Conservation (phyloP, 2,329 filamentous ascomycete genomes). For the Calonectria pseudoturangicola region DNA sequence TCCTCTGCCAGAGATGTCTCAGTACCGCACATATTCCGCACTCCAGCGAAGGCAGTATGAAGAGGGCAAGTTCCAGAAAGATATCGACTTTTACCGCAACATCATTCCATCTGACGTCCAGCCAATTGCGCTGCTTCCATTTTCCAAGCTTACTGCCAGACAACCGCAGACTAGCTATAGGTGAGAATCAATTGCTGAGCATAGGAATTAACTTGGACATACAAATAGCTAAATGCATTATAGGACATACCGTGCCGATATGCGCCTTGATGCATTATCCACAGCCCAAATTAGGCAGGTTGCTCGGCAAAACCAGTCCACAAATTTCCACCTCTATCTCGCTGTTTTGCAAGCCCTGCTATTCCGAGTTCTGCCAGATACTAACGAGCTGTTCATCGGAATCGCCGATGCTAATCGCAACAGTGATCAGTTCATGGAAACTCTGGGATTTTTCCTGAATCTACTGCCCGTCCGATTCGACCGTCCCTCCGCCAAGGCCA, state of each 20-base stretch:
- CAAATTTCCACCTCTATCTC: slow-evolving; percentile 27
- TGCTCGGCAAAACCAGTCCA: background rate
- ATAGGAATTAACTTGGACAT: too few relatives aligned
- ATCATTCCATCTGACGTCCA: background rate
- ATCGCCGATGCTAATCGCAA: slow-evolving; percentile 9
- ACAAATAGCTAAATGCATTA: too few relatives aligned
- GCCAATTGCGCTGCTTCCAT: background rate
- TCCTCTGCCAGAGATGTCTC: background rate
- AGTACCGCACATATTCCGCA: background rate
- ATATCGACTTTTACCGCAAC: background rate
- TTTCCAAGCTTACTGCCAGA: background rate
- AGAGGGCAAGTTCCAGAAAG: background rate
- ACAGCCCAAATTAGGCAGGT: background rate
- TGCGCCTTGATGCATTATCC: background rate
- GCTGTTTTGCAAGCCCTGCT: slow-evolving; percentile 52
- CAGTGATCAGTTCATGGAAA: background rate
- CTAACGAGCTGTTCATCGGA: background rate
- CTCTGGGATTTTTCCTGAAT: slow-evolving; percentile 18
- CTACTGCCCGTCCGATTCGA: slow-evolving; percentile 17
- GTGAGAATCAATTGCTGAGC: background rate
- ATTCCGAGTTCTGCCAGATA: slow-evolving; percentile 24
- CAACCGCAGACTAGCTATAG: background rate
- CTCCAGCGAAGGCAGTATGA: background rate
- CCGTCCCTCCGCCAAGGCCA: slow-evolving; percentile 59
- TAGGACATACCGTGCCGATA: background rate